Evolutionary conservation across 2,329 filamentous ascomycete genomes (phyloP), one percentile per base, ranked within the genome.

Genomic region (Dendryphion nanum): DNA sequence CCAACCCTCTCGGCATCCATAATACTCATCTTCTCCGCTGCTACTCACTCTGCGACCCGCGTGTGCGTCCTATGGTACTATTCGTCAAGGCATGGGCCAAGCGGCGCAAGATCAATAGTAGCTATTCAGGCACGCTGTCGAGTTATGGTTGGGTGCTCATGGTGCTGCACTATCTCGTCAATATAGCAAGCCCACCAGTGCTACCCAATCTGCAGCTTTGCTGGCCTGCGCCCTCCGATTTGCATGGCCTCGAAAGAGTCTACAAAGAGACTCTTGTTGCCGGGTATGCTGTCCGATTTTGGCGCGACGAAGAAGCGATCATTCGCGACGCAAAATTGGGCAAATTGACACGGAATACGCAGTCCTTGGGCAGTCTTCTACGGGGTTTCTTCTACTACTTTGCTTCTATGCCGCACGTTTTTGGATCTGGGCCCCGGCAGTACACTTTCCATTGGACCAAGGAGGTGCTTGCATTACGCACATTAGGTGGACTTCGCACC

Each of bases 1-100:
- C 85, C 2, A 89, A 89, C 14, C 81, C 86, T 30, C 77, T 95
- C 3, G 89, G 84, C 2, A 73, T 95, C 3, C 85, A 93, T 48
- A 95, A 95, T 62, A 94, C 89, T 0, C 70, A 80, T 21, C 78
- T 96, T 26, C 76, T 96, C 19, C 81, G 86, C 26, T 91, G 87
- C 63, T 96, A 96, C 66, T 84, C 85, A 2, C 77, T 80, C 38
- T 86, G 85, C 15, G 90, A 96, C 58, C 69, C 78, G 4, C 82
- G 90, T 8, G 87, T 95, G 4, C 78, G 81, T 16, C 80, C 82
- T 2, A 79, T 95, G 69, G 81, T 94, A 1, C 69, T 94, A 6
- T 95, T 95, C 59, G 74, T 96, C 59, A 96, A 96, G 65, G 79
- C 88, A 46, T 96, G 90, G 89, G 88, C 89, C 18, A 94, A 93